Conservation (phyloP, 352 stramenopile genomes). For the Phytophthora constricta region DNA sequence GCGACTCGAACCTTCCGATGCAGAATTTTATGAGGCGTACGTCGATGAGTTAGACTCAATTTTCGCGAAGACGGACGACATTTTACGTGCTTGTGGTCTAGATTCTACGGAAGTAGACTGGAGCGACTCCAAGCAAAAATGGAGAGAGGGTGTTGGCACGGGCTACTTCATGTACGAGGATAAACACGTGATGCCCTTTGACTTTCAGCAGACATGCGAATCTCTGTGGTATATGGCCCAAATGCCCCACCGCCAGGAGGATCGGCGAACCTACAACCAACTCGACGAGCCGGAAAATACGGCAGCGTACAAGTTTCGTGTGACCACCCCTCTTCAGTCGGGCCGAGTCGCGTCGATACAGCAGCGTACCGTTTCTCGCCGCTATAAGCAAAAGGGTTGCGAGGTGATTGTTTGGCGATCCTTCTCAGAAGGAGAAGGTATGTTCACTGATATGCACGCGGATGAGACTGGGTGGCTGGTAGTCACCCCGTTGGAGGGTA, state of each 20-base stretch:
- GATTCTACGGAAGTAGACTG: not conserved
- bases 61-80: constrained; percentile 2
- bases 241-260: constrained; percentile 16
- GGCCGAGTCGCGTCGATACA: not conserved
- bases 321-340: not conserved
- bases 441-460: not conserved
- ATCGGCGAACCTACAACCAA: not conserved
- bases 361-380: not conserved
- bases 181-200: constrained; percentile 11
- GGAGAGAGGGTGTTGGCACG: not conserved
- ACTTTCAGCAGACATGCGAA: constrained; percentile 10
- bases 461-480: not conserved
- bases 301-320: constrained; percentile 13
- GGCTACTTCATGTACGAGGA: constrained; percentile 8
- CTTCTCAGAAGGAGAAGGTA: not conserved
- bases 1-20: constrained; percentile 8
- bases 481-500: not conserved
- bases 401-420: not conserved
- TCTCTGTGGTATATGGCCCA: constrained; percentile 6
- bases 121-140: not conserved
- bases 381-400: not conserved
- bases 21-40: constrained; percentile 3
- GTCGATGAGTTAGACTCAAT: constrained; percentile 1
- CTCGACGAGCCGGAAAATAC: constrained; percentile 3
- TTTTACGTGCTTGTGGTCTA: constrained; percentile 9